Base-by-base conservation (phyloP, 768 basidiomycete genomes). In the Tylopilus rubrobrunneus region DNA sequence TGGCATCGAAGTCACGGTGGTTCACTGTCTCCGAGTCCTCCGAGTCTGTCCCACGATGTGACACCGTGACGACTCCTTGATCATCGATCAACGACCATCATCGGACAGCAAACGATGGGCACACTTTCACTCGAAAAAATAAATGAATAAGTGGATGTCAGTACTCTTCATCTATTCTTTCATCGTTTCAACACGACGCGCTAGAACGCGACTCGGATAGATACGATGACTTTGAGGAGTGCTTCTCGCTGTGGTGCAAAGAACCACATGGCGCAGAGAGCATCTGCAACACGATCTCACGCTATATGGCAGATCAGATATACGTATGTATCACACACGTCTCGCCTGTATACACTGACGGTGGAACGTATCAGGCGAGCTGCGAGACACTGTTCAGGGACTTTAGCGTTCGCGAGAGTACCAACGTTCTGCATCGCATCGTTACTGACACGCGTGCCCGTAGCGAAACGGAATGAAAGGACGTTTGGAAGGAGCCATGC, bases 221-320 rank as follows among this genome's bases (percentile, higher is more conserved):
- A 39, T 78, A 75, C 53, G 25, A 79, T 54, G 76, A 78, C 58
- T 78, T 78, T 57, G 74, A 78, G 29, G 81, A 86, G 70, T 87
- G 85, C 63, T 87, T 86, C 67, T 25, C 25, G 25, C 25, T 81
- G 29, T 86, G 82, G 65, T 82, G 80, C 28, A 80, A 85, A 58
- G 83, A 86, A 58, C 81, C 79, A 54, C 82, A 84, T 48, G 79
- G 82, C 10, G 78, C 84, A 1, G 75, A 76, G 27, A 78, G 78
- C 4, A 82, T 81, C 1, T 85, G 78, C 63, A 84, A 83, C 51
- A 82, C 80, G n/a, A 82, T n/a, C 90, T 82, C 87, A 5, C 76
- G 82, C 56, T 86, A 87, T 50, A 85, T 89, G 62, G 87, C 89
- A 59, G 77, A 80, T 11, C 77, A 83, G 48, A 85, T 81, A 69